Percentiles rank a stretch among this genome's conserved stretches.
Conservation (phyloP, 2,329 filamentous ascomycete genomes). For the Didymella arachidicola region DNA sequence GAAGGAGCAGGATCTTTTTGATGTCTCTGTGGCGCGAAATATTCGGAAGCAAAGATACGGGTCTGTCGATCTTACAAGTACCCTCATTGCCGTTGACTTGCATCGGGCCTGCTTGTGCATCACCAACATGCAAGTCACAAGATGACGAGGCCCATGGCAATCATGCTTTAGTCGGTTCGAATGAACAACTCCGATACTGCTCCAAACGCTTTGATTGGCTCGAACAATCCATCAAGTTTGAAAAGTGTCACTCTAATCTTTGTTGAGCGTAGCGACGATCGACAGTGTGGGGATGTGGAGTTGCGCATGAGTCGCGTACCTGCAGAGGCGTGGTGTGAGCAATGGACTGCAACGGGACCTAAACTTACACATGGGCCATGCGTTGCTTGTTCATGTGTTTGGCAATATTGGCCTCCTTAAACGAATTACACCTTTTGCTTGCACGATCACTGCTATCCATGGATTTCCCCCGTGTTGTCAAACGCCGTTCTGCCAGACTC, state of each 20-base stretch:
- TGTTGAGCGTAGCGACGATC: slow-evolving; percentile 4
- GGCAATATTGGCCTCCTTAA: neutral
- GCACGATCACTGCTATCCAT: neutral
- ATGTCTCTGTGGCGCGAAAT: neutral
- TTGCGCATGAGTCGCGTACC: slow-evolving; percentile 9
- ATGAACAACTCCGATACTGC: too few species aligned
- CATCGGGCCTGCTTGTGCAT: slow-evolving; percentile 9
- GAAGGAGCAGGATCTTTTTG: neutral
- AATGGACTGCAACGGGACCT: slow-evolving; percentile 7
- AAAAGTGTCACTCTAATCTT: slow-evolving; percentile 1
- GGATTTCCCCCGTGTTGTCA: neutral
- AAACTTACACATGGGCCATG: slow-evolving; percentile 13
- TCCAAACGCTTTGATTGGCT: slow-evolving; percentile 5
- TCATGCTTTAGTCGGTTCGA: slow-evolving; percentile 3
- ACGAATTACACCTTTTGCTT: neutral
- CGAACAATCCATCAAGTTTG: neutral
- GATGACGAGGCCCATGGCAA: slow-evolving; percentile 8
- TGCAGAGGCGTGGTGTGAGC: slow-evolving; percentile 7
- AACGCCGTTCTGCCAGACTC: neutral
- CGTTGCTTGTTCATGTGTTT: neutral
- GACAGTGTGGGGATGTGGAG: slow-evolving; percentile 14
- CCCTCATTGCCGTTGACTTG: slow-evolving; percentile 3
- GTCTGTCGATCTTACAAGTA: slow-evolving; percentile 10
- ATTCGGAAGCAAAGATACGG: neutral
- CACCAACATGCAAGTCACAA: slow-evolving; percentile 6